phyloP scores from a whole-genome alignment of 768 basidiomycete genomes.

The Boletus insuetus region DNA sequence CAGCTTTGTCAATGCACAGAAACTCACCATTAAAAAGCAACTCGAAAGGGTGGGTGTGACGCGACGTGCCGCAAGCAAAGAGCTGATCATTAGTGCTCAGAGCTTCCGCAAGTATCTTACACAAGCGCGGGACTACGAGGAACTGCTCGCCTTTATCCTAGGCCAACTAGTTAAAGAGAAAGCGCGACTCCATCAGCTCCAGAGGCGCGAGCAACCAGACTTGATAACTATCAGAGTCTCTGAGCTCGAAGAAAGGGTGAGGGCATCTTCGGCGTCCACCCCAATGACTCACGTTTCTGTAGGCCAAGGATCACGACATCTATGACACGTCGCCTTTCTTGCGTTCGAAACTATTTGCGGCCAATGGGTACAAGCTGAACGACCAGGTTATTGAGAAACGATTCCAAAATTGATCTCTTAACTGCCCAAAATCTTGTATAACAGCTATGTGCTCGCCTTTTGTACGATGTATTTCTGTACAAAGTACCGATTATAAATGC shows the following conservation, averaged over 20 bases:
- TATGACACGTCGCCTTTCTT: constrained; percentile 88
- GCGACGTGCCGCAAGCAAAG: background rate
- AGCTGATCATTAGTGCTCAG: constrained; percentile 39
- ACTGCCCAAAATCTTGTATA: constrained; percentile 1
- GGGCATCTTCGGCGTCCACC: constrained; percentile 23
- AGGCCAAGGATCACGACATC: constrained; percentile 98
- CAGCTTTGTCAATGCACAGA: constrained; percentile 95
- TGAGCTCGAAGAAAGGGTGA: constrained; percentile 85
- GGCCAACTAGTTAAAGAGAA: constrained; percentile 93
- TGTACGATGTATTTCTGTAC: too few species aligned
- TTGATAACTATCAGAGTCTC: constrained; percentile 69
- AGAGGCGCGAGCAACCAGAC: constrained; percentile 74
- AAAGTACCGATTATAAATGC: too few species aligned
- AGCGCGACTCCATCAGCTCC: constrained; percentile 78
- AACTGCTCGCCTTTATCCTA: constrained; percentile 89
- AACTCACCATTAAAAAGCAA: constrained; percentile 98
- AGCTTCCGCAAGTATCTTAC: constrained; percentile 98
- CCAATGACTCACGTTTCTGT: constrained; percentile 11
- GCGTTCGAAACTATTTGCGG: constrained; percentile 73
- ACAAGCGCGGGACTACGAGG: constrained; percentile 93
- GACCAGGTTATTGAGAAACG: constrained; percentile 69
- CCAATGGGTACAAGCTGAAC: constrained; percentile 84
- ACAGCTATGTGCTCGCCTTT: too few species aligned
- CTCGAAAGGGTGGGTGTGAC: constrained; percentile 69
- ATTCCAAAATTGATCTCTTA: constrained; percentile 44